Evolutionary conservation across 1,284 basidiomycete species (phyloP).

Genomic region (Moesziomyces globuligerus): DNA sequence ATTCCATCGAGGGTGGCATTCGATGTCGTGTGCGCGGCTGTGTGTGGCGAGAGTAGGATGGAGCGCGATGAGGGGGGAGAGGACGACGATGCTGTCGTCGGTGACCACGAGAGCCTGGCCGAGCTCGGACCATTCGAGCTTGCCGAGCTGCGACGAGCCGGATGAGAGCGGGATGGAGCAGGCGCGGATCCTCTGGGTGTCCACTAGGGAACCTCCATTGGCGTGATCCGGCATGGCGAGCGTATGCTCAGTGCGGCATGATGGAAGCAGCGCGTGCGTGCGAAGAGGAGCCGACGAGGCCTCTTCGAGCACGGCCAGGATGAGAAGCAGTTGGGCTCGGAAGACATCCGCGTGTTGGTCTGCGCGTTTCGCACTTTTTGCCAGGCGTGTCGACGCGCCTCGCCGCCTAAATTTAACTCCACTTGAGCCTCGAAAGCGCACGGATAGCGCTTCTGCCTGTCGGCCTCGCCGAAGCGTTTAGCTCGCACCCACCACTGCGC

Average conservation of each 20-base stretch:
- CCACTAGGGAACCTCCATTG: too few species aligned
- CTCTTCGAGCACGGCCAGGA: too few species aligned
- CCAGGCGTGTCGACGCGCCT: constrained; percentile 11
- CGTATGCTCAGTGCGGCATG: neutral
- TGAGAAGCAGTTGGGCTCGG: constrained; percentile 11
- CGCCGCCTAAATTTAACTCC: constrained; percentile 19
- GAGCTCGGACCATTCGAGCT: constrained; percentile 36
- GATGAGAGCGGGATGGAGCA: constrained; percentile 32
- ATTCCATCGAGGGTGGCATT: constrained; percentile 33
- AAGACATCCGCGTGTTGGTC: constrained; percentile 27
- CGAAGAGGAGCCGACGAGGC: too few species aligned
- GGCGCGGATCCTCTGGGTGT: constrained; percentile 11
- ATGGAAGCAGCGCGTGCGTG: constrained; percentile 3
- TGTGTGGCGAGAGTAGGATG: constrained; percentile 18
- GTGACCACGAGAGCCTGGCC: constrained; percentile 40
- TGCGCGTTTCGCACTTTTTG: constrained; percentile 3
- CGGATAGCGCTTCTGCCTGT: too few species aligned
- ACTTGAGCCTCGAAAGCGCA: constrained; percentile 14
- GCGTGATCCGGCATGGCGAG: neutral
- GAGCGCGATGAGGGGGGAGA: constrained; percentile 24
- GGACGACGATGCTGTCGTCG: constrained; percentile 25
- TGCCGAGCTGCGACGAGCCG: constrained; percentile 15
- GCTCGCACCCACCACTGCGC: neutral
- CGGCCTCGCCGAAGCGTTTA: too few species aligned
- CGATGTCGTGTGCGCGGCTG: constrained; percentile 25